A percentile compares a stretch with the other conserved stretches of the same genome.
Evolutionary conservation across 306 rosid species (phyloP).

Genomic region (Oxytropis ochrocephala): DNA sequence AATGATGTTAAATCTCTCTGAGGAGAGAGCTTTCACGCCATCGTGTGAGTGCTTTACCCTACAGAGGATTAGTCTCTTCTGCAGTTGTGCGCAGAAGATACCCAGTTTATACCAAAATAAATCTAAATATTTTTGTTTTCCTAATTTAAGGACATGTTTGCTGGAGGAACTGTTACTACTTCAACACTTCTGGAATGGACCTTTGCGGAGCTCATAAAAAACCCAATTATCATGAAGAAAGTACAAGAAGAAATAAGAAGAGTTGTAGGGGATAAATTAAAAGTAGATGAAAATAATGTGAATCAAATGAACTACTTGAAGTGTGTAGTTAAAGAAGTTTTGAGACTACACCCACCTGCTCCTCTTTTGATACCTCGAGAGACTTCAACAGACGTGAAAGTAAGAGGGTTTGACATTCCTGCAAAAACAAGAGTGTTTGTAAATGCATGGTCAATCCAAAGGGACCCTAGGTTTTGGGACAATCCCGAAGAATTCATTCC

Average conservation of each 20-base stretch:
- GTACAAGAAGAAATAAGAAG: slow-evolving; percentile 45
- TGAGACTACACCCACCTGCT: slow-evolving; percentile 40
- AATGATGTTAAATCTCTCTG: too few species aligned
- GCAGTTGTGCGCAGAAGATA: too few species aligned
- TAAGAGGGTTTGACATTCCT: slow-evolving; percentile 33
- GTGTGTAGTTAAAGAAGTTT: slow-evolving; percentile 34
- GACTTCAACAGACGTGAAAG: slow-evolving; percentile 5
- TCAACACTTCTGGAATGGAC: slow-evolving; percentile 38
- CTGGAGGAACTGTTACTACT: slow-evolving; percentile 30
- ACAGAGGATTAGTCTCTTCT: too few species aligned
- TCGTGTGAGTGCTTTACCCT: too few species aligned
- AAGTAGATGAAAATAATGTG: slow-evolving; percentile 21
- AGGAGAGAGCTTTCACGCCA: too few species aligned
- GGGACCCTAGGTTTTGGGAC: slow-evolving; percentile 21
- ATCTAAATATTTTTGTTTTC: neutral
- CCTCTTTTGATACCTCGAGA: slow-evolving; percentile 33
- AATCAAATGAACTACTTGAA: slow-evolving; percentile 38
- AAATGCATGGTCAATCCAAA: slow-evolving; percentile 39
- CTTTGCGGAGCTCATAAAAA: slow-evolving; percentile 17
- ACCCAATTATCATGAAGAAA: slow-evolving; percentile 20
- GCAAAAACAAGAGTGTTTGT: slow-evolving; percentile 20
- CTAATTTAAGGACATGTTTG: slow-evolving; percentile 36
- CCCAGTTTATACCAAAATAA: too few species aligned
- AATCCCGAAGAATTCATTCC: slow-evolving; percentile 7
- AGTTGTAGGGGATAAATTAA: slow-evolving; percentile 30